These are phyloP conservation scores for Russula brevipes DNA, from an alignment of 768 basidiomycete species.

Conservation along the genomic window DNA sequence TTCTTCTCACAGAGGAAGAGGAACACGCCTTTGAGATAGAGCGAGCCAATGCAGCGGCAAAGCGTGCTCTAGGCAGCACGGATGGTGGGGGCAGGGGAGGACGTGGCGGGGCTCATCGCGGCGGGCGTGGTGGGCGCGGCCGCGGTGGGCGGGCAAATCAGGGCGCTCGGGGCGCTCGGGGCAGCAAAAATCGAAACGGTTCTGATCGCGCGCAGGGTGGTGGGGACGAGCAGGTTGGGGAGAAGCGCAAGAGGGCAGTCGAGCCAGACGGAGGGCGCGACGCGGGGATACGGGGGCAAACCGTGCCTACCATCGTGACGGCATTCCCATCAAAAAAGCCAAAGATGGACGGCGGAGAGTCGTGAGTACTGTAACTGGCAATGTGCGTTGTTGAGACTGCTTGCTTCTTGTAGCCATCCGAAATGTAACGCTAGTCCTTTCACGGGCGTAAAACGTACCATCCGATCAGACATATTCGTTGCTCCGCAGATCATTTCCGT, in stretches of 20 bases:
- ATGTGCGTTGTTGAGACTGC: neutral
- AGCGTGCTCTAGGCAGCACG: conserved; percentile 35
- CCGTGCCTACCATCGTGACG: conserved; percentile 44
- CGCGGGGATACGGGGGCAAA: conserved; percentile 57
- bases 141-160: conserved; percentile 33
- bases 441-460: neutral
- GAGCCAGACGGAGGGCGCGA: conserved; percentile 77
- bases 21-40: conserved; percentile 71
- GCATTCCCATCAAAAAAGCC: conserved; percentile 35
- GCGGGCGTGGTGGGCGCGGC: conserved; percentile 28
- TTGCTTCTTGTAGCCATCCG: conserved; percentile 7
- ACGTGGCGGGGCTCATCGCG: conserved; percentile 39
- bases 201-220: conserved; percentile 26
- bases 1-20: conserved; percentile 53
- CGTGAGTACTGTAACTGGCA: conserved; percentile 10
- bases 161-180: conserved; percentile 33
- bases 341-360: conserved; percentile 35
- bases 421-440: conserved; percentile 13
- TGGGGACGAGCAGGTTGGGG: conserved; percentile 48
- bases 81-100: conserved; percentile 39
- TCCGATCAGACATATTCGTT: neutral
- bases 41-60: conserved; percentile 65
- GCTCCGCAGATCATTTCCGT: neutral
- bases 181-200: conserved; percentile 23
- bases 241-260: conserved; percentile 71